A percentile compares a stretch with the other conserved stretches of the same genome.
phyloP scores from a whole-genome alignment of 371 early-diverging fungal genomes.

The Mortierella sp. region DNA sequence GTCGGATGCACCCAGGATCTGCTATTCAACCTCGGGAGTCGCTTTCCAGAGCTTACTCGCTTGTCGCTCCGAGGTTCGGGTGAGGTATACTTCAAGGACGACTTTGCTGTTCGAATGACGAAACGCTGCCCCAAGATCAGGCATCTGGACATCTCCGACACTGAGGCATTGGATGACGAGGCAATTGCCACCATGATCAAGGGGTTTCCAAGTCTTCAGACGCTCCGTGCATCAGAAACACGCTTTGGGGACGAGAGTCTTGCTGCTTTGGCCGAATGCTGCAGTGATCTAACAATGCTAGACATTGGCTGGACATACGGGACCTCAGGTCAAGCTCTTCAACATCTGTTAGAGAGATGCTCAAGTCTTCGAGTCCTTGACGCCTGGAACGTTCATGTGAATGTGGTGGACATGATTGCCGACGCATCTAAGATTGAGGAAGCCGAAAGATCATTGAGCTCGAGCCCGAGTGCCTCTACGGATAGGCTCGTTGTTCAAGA shows the following conservation, averaged over 20 bases:
- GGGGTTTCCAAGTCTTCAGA: conserved; percentile 13
- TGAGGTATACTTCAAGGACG: conserved; percentile 15
- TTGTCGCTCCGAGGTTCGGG: conserved; percentile 19
- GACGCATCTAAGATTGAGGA: conserved; percentile 8
- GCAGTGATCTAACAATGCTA: conserved; percentile 15
- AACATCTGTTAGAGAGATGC: conserved; percentile 21
- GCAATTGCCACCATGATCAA: conserved; percentile 27
- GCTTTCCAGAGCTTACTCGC: conserved; percentile 22
- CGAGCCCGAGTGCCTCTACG: no score
- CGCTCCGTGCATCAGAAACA: conserved; percentile 18
- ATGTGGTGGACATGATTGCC: conserved; percentile 29
- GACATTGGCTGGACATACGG: conserved; percentile 13
- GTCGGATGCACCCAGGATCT: conserved; percentile 30
- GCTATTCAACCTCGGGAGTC: conserved; percentile 27
- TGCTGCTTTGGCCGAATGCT: conserved; percentile 10
- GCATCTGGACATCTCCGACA: conserved; percentile 24
- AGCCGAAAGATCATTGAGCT: not conserved
- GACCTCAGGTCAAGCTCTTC: conserved; percentile 13
- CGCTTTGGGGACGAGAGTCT: conserved; percentile 23
- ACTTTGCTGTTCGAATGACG: conserved; percentile 19
- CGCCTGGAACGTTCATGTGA: conserved; percentile 21
- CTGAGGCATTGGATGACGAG: conserved; percentile 24
- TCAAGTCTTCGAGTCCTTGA: conserved; percentile 9
- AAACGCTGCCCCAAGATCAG: conserved; percentile 29
- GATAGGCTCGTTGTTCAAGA: not conserved